These are phyloP conservation scores for Crithidia thermophila DNA, from an alignment of 208 protist species.

Conservation along the genomic window DNA sequence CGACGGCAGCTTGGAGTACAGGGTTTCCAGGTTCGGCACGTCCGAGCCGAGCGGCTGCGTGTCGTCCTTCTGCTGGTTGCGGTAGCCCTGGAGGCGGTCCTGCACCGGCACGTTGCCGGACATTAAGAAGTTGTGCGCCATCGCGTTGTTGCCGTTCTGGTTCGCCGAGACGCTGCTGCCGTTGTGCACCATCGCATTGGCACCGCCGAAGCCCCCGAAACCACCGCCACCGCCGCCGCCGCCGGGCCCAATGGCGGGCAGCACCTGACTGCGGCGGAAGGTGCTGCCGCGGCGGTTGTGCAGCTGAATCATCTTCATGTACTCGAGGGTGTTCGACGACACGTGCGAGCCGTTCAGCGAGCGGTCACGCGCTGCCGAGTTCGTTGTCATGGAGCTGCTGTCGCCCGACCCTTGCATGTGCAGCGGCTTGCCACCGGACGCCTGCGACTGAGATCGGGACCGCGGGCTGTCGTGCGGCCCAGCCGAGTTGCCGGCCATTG, in stretches of 20 bases:
- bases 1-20: conserved; percentile 37
- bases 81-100: conserved; percentile 12
- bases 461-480: neutral
- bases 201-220: neutral
- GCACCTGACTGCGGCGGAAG: conserved; percentile 15
- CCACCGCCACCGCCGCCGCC: neutral
- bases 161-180: no score
- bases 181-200: neutral
- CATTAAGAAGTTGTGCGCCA: neutral
- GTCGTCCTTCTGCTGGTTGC: neutral
- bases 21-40: neutral
- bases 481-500: neutral
- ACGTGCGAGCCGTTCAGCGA: conserved; percentile 6
- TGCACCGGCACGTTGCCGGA: conserved; percentile 3
- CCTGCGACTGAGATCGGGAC: neutral
- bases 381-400: neutral
- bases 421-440: neutral
- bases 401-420: neutral
- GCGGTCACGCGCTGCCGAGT: conserved; percentile 3
- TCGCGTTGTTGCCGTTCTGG: neutral
- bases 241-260: no score
- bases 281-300: conserved; percentile 29
- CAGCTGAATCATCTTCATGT: conserved; percentile 19
- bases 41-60: neutral
- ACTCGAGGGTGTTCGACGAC: neutral